Conservation (phyloP, 129 eudicot genomes). For the Calendula officinalis region DNA sequence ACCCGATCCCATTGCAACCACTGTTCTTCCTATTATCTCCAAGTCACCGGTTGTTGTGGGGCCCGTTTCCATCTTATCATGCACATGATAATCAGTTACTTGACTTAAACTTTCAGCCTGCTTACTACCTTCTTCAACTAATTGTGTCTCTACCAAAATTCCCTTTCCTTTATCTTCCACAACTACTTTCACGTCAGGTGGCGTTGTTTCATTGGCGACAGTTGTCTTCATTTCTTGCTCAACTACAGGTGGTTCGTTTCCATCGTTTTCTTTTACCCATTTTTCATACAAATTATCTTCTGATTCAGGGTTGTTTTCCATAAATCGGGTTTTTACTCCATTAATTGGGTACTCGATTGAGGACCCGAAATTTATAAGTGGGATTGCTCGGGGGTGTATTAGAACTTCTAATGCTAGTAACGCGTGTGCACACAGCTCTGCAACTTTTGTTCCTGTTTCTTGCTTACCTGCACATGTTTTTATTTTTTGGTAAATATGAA, state of each 20-base stretch:
- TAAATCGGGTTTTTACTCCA: conserved; percentile 21
- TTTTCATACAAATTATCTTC: conserved; percentile 56
- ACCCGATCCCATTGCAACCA: not conserved
- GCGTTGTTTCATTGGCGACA: conserved; percentile 3
- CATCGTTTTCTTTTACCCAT: conserved; percentile 49
- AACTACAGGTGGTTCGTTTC: conserved; percentile 29
- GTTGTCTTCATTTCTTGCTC: conserved; percentile 18
- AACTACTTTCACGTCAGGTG: conserved; percentile 14
- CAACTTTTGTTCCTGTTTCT: conserved; percentile 60
- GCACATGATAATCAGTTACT: conserved; percentile 9
- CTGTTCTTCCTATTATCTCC: not conserved
- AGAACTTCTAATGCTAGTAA: conserved; percentile 64
- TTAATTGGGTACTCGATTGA: conserved; percentile 16
- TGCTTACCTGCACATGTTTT: conserved; percentile 46
- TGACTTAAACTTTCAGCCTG: conserved; percentile 17
- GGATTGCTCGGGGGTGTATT: conserved; percentile 70
- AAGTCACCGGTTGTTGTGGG: not conserved
- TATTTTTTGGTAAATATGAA: not conserved
- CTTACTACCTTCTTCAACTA: conserved; percentile 17
- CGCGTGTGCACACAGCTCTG: conserved; percentile 69
- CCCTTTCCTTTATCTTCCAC: conserved; percentile 35
- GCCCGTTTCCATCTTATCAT: conserved; percentile 10
- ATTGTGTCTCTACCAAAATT: conserved; percentile 27
- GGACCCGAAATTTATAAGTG: conserved; percentile 13
- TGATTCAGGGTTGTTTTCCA: conserved; percentile 47